Evolutionary conservation across 371 early-diverging fungal species (phyloP).

Genomic region (Rozella allomycis): DNA sequence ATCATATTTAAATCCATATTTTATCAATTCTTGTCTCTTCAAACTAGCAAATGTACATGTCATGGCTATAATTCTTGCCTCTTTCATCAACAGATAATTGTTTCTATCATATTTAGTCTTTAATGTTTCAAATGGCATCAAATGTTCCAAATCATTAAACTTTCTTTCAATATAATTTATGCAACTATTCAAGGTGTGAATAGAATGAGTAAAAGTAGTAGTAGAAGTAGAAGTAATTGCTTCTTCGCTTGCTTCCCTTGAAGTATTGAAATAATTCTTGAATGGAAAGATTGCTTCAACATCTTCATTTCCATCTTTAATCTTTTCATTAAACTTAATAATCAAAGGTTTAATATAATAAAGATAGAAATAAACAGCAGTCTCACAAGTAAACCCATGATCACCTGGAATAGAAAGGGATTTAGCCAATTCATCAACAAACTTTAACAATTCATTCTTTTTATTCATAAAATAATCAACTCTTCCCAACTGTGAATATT

Average conservation of each 20-base stretch:
- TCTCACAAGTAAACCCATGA: slow-evolving; percentile 77
- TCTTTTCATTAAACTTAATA: slow-evolving; percentile 4
- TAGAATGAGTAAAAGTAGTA: no score
- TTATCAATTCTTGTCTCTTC: slow-evolving; percentile 49
- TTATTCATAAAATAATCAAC: slow-evolving; percentile 70
- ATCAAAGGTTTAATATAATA: slow-evolving; percentile 46
- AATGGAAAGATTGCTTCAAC: slow-evolving; percentile 48
- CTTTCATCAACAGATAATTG: slow-evolving; percentile 73
- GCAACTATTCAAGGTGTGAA: slow-evolving; percentile 46
- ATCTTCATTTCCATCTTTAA: not conserved
- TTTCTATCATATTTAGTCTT: slow-evolving; percentile 51
- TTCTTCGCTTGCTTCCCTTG: slow-evolving; percentile 9
- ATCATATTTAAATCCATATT: slow-evolving; percentile 74
- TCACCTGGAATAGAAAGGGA: slow-evolving; percentile 43
- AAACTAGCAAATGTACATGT: slow-evolving; percentile 87
- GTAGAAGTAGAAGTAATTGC: no score
- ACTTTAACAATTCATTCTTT: slow-evolving; percentile 41
- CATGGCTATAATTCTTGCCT: slow-evolving; percentile 86
- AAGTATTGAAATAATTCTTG: slow-evolving; percentile 32
- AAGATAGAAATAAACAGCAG: slow-evolving; percentile 63
- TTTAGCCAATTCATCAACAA: slow-evolving; percentile 50
- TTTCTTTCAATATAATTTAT: slow-evolving; percentile 49
- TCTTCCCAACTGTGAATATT: slow-evolving; percentile 44
- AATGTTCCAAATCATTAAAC: slow-evolving; percentile 38
- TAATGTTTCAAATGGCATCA: slow-evolving; percentile 78